A percentile compares a stretch with the other conserved stretches of the same genome.
Conservation (phyloP, 108 stramenopile species). For the Ochromonas danica region DNA sequence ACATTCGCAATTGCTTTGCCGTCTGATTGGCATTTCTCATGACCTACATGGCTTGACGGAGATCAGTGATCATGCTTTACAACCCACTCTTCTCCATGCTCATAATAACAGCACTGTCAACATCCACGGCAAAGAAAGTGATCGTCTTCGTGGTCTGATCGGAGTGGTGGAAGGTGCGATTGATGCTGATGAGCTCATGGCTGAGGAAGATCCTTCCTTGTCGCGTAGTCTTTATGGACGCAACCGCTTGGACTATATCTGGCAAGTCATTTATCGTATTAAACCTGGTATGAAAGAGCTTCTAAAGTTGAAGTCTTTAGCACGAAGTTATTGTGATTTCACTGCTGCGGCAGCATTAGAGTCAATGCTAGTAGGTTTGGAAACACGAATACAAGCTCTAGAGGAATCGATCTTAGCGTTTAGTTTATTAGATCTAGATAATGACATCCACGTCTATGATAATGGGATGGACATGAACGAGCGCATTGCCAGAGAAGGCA, state of each 20-base stretch:
- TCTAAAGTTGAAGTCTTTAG: background rate
- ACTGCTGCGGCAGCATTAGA: slow-evolving; percentile 1
- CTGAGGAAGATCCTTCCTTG: background rate
- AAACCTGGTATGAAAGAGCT: background rate
- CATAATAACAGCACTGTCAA: too few relatives aligned
- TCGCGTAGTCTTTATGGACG: background rate
- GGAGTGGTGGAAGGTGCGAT: background rate
- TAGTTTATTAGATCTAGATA: background rate
- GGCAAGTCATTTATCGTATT: background rate
- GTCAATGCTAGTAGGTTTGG: background rate
- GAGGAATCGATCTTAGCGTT: background rate
- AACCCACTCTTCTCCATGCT: too few relatives aligned
- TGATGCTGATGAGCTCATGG: background rate
- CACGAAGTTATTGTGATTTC: background rate
- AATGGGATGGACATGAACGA: background rate
- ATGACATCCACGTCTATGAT: background rate
- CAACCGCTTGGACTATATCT: background rate
- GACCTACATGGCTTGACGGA: background rate
- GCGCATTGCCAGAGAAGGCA: slow-evolving; percentile 1
- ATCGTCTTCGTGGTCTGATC: background rate
- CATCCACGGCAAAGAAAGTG: background rate
- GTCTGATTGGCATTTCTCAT: background rate
- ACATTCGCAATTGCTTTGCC: background rate
- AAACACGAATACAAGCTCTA: background rate
- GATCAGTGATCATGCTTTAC: background rate